Evolutionary conservation across 208 protist species (phyloP), one percentile per base, ranked within the genome.

Genomic region (Novymonas esmeraldas): DNA sequence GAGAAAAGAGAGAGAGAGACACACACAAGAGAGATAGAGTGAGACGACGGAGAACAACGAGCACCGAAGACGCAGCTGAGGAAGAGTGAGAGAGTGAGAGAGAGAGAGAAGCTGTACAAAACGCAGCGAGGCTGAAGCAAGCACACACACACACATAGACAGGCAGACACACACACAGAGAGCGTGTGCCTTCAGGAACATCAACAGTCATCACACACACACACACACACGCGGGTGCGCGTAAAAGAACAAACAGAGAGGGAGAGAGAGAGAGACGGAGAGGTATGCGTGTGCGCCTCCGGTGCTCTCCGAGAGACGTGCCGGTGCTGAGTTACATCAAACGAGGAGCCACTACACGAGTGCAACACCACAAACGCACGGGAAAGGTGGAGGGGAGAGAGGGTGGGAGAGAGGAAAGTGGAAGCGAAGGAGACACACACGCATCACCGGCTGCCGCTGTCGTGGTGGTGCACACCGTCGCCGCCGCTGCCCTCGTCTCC

Each of bases 401-500:
- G 49, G 29, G 26, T 39, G 46, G 41, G 48, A 74, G 50, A 65
- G 48, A 28, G 48, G 22, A 24, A 28, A 52, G 10, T 9, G 10
- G 10, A 31, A 34, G 29, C 3, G 34, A 22, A n/a, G 20, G 13
- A 33, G 28, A 26, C 39, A 5, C 33, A 16, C 48, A 2, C 2
- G 5, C 7, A 52, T 31, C 20, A 11, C 11, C n/a, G 4, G 28
- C 18, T 14, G 28, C 6, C 48, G 28, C 22, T 2, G n/a, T n/a
- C n/a, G n/a, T n/a, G n/a, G n/a, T n/a, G n/a, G n/a, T n/a, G n/a
- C n/a, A n/a, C n/a, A n/a, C n/a, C n/a, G n/a, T n/a, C n/a, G n/a
- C n/a, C n/a, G n/a, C n/a, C n/a, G n/a, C 36, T 41, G 36, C 36
- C 36, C 36, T 11, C 36, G 7, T 11, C 36, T 11, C 36, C 36